Conservation (phyloP, 352 stramenopile genomes). For the Phytophthora agathidicida region DNA sequence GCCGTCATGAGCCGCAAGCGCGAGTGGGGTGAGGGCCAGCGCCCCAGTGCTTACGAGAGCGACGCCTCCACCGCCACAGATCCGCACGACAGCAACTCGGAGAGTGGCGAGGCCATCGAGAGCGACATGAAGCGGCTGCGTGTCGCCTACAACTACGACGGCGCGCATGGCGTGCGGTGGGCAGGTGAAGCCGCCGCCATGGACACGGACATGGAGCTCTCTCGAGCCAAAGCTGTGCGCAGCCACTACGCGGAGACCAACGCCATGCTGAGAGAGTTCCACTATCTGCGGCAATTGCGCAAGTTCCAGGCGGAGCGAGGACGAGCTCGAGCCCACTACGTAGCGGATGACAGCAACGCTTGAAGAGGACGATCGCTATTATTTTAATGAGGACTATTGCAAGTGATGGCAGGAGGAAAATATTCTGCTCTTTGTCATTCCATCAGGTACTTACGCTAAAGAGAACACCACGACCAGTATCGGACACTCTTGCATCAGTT, state of each 20-base stretch:
- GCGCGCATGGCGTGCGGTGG: slow-evolving; percentile 33
- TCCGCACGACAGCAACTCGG: slow-evolving; percentile 16
- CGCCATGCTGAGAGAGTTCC: slow-evolving; percentile 68
- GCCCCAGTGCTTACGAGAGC: slow-evolving; percentile 18
- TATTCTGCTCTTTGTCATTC: too few relatives aligned
- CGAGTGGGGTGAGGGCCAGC: slow-evolving; percentile 13
- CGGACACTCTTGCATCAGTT: neutral
- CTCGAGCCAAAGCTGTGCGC: slow-evolving; percentile 19
- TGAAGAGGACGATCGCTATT: neutral
- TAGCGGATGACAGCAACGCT: slow-evolving; percentile 27
- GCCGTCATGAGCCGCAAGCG: slow-evolving; percentile 23
- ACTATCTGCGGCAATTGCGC: slow-evolving; percentile 77
- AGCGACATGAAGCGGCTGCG: slow-evolving; percentile 79
- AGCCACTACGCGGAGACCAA: slow-evolving; percentile 59
- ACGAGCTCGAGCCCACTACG: slow-evolving; percentile 47
- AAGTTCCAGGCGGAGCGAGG: slow-evolving; percentile 73
- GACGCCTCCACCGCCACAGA: slow-evolving; percentile 28
- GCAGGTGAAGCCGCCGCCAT: slow-evolving; percentile 29
- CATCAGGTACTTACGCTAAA: slow-evolving; percentile 32
- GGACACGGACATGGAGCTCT: slow-evolving; percentile 30
- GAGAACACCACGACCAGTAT: neutral
- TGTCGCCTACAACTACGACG: slow-evolving; percentile 68
- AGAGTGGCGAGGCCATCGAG: slow-evolving; percentile 55
- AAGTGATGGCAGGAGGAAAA: neutral
- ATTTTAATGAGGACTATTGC: slow-evolving; percentile 1